A percentile compares a stretch with the other conserved stretches of the same genome.
Conservation (phyloP, 352 stramenopile genomes). For the Pythium rishiriense region DNA sequence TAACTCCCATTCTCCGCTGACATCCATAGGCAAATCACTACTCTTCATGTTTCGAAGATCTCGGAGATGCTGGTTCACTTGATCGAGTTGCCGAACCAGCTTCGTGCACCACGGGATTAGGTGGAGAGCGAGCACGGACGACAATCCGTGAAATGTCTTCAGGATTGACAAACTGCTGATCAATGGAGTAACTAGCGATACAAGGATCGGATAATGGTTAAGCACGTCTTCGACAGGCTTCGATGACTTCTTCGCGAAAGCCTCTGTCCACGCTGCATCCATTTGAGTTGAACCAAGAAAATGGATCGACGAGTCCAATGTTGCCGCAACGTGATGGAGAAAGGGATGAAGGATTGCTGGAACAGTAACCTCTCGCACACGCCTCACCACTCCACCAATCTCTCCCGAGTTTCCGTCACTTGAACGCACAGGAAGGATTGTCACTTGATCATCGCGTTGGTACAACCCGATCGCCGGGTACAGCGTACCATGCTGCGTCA, state of each 20-base stretch:
- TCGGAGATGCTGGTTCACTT: conserved; percentile 52
- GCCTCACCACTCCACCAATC: conserved; percentile 26
- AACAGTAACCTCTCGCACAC: conserved; percentile 44
- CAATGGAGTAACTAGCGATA: conserved; percentile 63
- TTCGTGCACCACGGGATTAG: conserved; percentile 81
- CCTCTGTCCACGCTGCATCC: conserved; percentile 2
- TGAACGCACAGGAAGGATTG: conserved; percentile 69
- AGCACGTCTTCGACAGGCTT: conserved; percentile 26
- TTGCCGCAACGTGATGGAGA: conserved; percentile 60
- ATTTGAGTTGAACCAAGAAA: conserved; percentile 42
- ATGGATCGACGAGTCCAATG: conserved; percentile 53
- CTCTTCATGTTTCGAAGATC: conserved; percentile 31
- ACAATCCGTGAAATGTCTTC: conserved; percentile 68
- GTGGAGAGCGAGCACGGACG: conserved; percentile 65
- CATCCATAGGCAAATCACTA: conserved; percentile 52
- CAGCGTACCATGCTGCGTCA: conserved; percentile 86
- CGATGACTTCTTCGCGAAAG: not conserved
- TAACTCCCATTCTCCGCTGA: conserved; percentile 85
- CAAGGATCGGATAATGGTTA: conserved; percentile 49
- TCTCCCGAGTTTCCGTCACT: conserved; percentile 33
- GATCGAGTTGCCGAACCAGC: conserved; percentile 66
- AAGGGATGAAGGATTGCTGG: conserved; percentile 78
- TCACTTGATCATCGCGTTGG: conserved; percentile 88
- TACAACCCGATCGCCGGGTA: conserved; percentile 89
- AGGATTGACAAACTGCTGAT: conserved; percentile 65